phyloP scores from a whole-genome alignment of 176 grass and related monocot species.

The Aechmea fasciata region DNA sequence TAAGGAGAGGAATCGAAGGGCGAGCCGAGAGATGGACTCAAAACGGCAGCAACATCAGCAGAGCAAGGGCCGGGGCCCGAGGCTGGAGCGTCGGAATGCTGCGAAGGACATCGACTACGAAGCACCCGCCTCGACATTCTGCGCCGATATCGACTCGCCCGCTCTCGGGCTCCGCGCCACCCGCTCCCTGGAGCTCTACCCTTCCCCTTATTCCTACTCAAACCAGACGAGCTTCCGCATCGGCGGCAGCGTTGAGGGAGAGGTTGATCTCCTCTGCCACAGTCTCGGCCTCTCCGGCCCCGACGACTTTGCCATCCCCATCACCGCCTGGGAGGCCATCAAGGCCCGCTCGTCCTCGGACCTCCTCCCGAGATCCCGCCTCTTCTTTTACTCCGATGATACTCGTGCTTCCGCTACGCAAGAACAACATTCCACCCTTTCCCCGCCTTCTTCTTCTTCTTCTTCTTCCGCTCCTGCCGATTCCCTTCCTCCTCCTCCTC shows the following conservation, averaged over 20 bases:
- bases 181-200: slow-evolving; percentile 12
- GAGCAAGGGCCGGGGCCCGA: slow-evolving; percentile 17
- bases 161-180: slow-evolving; percentile 7
- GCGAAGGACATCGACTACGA: slow-evolving; percentile 46
- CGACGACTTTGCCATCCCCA: slow-evolving; percentile 48
- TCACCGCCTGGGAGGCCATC: slow-evolving; percentile 52
- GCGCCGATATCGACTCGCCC: slow-evolving; percentile 5
- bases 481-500: not conserved
- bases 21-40: not conserved
- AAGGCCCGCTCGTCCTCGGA: slow-evolving; percentile 42
- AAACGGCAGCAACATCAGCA: slow-evolving; percentile 2
- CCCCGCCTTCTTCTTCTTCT: not conserved
- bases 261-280: slow-evolving; percentile 40
- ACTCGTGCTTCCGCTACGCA: not conserved
- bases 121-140: slow-evolving; percentile 12
- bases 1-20: not conserved
- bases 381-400: slow-evolving; percentile 8
- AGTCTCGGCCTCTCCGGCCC: slow-evolving; percentile 53
- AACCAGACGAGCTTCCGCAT: slow-evolving; percentile 72
- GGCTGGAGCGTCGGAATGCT: slow-evolving; percentile 62
- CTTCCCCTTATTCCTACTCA: slow-evolving; percentile 24
- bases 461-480: slow-evolving; percentile 5
- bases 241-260: slow-evolving; percentile 55
- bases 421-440: slow-evolving; percentile 3
- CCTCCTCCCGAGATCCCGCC: slow-evolving; percentile 21